These are phyloP conservation scores for Fusarium protoensiforme DNA, from an alignment of 2,329 filamentous ascomycete species.

Conservation along the genomic window DNA sequence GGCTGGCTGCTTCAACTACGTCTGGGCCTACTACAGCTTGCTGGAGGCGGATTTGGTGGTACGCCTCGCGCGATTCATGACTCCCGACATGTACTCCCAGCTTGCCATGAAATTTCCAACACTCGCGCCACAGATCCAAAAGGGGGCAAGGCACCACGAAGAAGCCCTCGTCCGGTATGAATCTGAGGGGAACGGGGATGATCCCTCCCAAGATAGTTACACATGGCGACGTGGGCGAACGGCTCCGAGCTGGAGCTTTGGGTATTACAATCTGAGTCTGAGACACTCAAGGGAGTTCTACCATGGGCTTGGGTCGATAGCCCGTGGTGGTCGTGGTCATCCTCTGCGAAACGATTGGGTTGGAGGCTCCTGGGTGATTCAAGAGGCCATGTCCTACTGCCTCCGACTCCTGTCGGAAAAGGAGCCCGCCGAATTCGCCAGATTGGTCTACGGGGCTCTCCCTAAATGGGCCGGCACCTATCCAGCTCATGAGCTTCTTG, in stretches of 20 bases:
- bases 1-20: constrained; percentile 6
- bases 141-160: neutral
- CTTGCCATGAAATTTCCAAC: neutral
- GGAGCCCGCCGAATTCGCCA: neutral
- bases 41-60: neutral
- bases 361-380: neutral
- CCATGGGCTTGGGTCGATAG: neutral
- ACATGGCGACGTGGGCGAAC: neutral
- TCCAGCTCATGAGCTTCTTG: neutral
- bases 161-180: neutral
- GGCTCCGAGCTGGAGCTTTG: neutral
- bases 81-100: neutral
- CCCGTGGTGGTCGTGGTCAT: neutral
- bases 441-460: neutral
- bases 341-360: neutral
- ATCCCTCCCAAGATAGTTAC: neutral
- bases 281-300: neutral
- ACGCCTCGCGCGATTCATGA: constrained; percentile 1
- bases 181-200: no score
- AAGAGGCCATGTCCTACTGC: neutral
- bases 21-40: neutral
- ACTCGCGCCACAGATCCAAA: neutral
- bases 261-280: neutral
- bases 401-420: neutral
- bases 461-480: neutral